Conservation (phyloP, 257 asterid species). For the Thymus mandschuricus region DNA sequence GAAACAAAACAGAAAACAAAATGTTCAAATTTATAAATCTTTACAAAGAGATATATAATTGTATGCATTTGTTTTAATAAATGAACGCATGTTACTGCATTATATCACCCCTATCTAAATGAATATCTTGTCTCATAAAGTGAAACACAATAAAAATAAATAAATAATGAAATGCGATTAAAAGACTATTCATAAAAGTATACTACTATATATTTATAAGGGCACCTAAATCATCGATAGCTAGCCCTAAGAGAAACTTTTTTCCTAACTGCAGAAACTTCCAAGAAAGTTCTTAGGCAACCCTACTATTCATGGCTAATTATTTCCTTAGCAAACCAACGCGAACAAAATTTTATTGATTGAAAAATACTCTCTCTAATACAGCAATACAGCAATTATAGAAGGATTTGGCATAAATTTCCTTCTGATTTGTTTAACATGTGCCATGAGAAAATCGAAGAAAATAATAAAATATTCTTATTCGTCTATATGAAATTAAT, state of each 20-base stretch:
- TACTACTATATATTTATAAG: too few relatives aligned
- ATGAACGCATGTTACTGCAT: slow-evolving; percentile 7
- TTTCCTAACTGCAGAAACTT: slow-evolving; percentile 10
- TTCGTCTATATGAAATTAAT: too few relatives aligned
- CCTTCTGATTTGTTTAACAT: too few relatives aligned
- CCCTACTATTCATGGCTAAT: too few relatives aligned
- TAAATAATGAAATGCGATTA: neutral
- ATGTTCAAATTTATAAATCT: neutral
- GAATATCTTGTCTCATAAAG: slow-evolving; percentile 16
- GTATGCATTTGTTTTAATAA: neutral
- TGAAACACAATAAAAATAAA: slow-evolving; percentile 4
- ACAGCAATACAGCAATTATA: too few relatives aligned
- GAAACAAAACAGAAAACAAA: too few relatives aligned
- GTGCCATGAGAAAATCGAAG: too few relatives aligned
- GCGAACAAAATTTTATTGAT: neutral
- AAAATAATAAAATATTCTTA: too few relatives aligned
- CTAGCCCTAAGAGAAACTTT: neutral
- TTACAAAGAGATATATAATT: neutral
- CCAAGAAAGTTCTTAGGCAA: neutral
- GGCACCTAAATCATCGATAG: neutral
- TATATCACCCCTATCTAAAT: slow-evolving; percentile 12
- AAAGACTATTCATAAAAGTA: neutral
- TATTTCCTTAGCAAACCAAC: too few relatives aligned
- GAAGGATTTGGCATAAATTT: too few relatives aligned
- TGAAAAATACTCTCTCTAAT: too few relatives aligned